These are phyloP conservation scores for Pneumocystis oryctolagi DNA, from an alignment of 1,139 yeast species.

Conservation along the genomic window DNA sequence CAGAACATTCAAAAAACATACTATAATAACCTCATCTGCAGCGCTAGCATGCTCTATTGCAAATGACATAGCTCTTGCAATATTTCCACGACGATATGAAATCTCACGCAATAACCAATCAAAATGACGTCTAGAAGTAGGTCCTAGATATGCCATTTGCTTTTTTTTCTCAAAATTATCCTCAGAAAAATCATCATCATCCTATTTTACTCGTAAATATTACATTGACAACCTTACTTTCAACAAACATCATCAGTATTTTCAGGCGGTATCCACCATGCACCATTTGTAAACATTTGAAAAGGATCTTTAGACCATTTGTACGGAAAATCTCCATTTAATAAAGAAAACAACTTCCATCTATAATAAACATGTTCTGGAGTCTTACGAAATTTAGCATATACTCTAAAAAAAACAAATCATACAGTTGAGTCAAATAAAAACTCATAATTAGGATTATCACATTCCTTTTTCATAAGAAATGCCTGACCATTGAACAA, in stretches of 20 bases:
- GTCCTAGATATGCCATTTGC: neutral
- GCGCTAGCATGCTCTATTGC: constrained; percentile 19
- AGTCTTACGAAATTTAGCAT: neutral
- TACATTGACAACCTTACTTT: neutral
- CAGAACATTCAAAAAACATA: neutral
- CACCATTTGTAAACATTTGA: constrained; percentile 4
- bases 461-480: neutral
- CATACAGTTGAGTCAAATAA: constrained; percentile 1
- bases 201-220: neutral
- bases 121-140: neutral
- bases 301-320: constrained; percentile 1
- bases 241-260: neutral
- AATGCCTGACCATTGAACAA: neutral
- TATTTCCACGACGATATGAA: constrained; percentile 17
- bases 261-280: constrained; percentile 4
- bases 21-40: constrained; percentile 15
- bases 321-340: constrained; percentile 1
- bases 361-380: constrained; percentile 4
- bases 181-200: neutral
- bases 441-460: constrained; percentile 1
- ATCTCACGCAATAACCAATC: constrained; percentile 1
- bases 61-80: constrained; percentile 23
- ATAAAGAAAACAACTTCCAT: constrained; percentile 2
- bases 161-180: neutral
- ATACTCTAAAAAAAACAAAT: neutral